These are phyloP conservation scores for Inga laurina DNA, from an alignment of 306 rosid genomes.

Conservation along the genomic window DNA sequence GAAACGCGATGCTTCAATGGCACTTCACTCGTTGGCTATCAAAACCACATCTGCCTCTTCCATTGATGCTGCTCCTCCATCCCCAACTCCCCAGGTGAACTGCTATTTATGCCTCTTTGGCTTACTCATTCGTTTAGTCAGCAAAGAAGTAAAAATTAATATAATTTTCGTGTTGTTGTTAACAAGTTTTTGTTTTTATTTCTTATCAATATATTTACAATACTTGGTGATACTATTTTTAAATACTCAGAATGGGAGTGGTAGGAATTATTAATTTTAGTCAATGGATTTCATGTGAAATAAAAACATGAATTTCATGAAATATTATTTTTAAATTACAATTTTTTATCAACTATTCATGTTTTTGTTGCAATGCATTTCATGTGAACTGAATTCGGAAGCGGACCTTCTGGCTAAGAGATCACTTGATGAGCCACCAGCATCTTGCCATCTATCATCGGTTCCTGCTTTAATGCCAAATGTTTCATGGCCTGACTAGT, in stretches of 20 bases:
- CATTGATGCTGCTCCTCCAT: slow-evolving; percentile 73
- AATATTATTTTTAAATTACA: too few relatives aligned
- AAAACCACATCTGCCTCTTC: slow-evolving; percentile 65
- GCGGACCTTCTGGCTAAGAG: too few relatives aligned
- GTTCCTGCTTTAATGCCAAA: too few relatives aligned
- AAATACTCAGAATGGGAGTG: not conserved
- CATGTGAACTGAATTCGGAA: too few relatives aligned
- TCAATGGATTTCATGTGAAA: too few relatives aligned
- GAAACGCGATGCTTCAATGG: slow-evolving; percentile 78
- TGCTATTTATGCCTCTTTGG: not conserved
- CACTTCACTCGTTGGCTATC: slow-evolving; percentile 73
- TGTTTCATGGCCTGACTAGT: too few relatives aligned
- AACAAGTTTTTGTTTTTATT: not conserved
- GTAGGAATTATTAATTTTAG: not conserved
- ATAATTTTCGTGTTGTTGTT: not conserved
- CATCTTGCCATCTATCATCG: too few relatives aligned
- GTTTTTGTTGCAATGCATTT: too few relatives aligned
- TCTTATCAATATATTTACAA: not conserved
- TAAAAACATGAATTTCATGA: too few relatives aligned
- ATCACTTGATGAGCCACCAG: too few relatives aligned
- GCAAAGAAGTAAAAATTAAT: not conserved
- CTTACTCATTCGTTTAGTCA: not conserved
- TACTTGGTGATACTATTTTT: not conserved
- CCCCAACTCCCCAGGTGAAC: slow-evolving; percentile 84
- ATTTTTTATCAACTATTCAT: too few relatives aligned